Evolutionary conservation across 495 filamentous ascomycete genomes (phyloP), one percentile per base, ranked within the genome.

Genomic region (Daldinia caldariorum): DNA sequence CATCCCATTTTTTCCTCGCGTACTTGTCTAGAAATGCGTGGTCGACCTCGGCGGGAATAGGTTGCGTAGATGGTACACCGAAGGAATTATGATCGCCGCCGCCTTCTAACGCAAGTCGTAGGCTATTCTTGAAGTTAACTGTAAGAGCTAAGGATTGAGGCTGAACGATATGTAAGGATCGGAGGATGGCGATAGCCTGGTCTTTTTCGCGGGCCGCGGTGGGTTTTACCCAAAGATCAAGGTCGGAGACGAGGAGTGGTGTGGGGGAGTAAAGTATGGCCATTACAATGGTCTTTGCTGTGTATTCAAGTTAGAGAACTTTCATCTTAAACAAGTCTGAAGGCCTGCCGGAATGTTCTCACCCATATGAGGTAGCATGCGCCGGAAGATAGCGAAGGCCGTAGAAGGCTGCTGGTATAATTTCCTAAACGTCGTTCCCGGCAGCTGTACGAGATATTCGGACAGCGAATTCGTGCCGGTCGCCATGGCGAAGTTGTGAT

Each of bases 341-440:
- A 32, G 2, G 53, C 29, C 22, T 45, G 8, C 31, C 31, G 51
- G 45, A 41, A 58, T 26, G 41, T 8, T 75, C 83, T 72, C 86
- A 94, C 93, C 93, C 58, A 97, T 80, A 64, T 94, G 92, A 66
- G 96, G 92, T 61, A 98, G 86, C 94, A 98, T 97, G 81, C 95
- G 93, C 70, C 96, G 88, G 79, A 97, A 98, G 71, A 99, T 94
- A 57, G 95, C 96, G 45, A 99, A 89, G 31, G 93, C 90, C 4
- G 96, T 97, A 7, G 94, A 97, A 12, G 95, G 95, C 84, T 97
- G 94, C 82, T 93, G 91, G 84, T 99, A 99, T 8, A 99, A 85
- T 79, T 90, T 89, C 70, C 85, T 85, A 78, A 97, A 97, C 22
- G 90, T 92, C n/a, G 90, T 93, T 57, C 91, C 92, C 31, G 93